Evolutionary conservation across 441 rosid genomes (phyloP).

Genomic region (Breynia disticha): DNA sequence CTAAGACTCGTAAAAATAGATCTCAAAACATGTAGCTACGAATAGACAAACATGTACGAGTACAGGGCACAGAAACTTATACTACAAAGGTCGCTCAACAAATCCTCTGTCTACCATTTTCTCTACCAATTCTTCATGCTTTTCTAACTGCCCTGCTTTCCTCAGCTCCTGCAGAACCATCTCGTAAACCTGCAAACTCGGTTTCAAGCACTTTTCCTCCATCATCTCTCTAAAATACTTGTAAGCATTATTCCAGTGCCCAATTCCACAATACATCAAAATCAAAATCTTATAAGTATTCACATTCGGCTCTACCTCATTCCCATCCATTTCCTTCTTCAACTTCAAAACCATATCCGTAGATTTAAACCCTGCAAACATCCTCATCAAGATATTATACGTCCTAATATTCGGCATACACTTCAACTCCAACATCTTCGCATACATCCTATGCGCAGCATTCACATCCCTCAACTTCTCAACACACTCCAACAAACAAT

Average conservation of each 20-base stretch:
- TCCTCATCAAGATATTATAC: slow-evolving; percentile 63
- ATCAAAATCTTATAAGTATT: slow-evolving; percentile 69
- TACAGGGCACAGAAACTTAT: not conserved
- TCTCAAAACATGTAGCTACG: too few species aligned
- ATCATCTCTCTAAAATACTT: slow-evolving; percentile 70
- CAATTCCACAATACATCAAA: slow-evolving; percentile 79
- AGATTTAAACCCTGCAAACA: slow-evolving; percentile 58
- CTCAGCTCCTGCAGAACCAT: slow-evolving; percentile 69
- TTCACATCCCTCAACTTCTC: slow-evolving; percentile 69
- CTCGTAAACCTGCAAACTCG: slow-evolving; percentile 52
- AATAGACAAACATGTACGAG: too few species aligned
- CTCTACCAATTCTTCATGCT: slow-evolving; percentile 84
- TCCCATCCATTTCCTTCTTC: slow-evolving; percentile 86
- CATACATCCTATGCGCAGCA: slow-evolving; percentile 62
- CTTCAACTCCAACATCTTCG: slow-evolving; percentile 63
- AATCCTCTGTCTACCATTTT: slow-evolving; percentile 74
- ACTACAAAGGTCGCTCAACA: slow-evolving; percentile 41
- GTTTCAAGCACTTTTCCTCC: slow-evolving; percentile 68
- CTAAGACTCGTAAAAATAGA: too few species aligned
- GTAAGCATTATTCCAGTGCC: slow-evolving; percentile 91
- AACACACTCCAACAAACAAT: slow-evolving; percentile 53
- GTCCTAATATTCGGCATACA: slow-evolving; percentile 56
- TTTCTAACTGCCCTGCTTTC: slow-evolving; percentile 68
- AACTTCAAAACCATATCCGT: slow-evolving; percentile 83
- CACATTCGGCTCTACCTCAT: slow-evolving; percentile 67